Conservation (phyloP, 257 asterid species). For the Solanum lycopersicoides region DNA sequence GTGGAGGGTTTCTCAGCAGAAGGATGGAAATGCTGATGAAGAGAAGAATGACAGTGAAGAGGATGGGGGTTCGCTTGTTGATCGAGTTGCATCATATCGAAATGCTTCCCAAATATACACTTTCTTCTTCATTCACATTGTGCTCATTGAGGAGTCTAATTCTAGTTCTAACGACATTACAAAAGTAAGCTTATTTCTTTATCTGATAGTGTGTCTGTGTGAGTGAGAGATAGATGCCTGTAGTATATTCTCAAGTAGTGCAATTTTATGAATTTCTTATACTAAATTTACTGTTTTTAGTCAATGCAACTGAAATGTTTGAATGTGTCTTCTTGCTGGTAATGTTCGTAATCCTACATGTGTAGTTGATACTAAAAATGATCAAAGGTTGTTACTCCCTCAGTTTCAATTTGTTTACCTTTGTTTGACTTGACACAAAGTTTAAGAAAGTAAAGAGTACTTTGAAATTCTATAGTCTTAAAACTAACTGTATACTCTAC, state of each 20-base stretch:
- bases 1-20: conserved; percentile 18
- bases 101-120: conserved; percentile 85
- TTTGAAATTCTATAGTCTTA: too few species aligned
- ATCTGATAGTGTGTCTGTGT: background rate
- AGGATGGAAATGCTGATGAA: conserved; percentile 22
- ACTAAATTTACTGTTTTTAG: background rate
- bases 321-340: background rate
- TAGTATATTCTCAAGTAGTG: background rate
- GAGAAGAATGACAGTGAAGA: background rate
- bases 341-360: too few species aligned
- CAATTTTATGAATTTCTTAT: background rate
- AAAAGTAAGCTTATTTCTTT: conserved; percentile 31
- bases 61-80: conserved; percentile 23
- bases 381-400: too few species aligned
- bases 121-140: conserved; percentile 66
- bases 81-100: conserved; percentile 61
- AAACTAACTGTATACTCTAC: too few species aligned
- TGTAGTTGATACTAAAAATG: too few species aligned
- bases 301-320: background rate
- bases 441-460: too few species aligned
- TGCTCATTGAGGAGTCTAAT: conserved; percentile 53
- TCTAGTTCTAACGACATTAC: conserved; percentile 25
- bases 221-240: background rate
- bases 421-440: too few species aligned
- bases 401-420: too few species aligned